A percentile compares a stretch with the other conserved stretches of the same genome.
Conservation (phyloP, 116 monocot species). For the Phalaenopsis hybrid region DNA sequence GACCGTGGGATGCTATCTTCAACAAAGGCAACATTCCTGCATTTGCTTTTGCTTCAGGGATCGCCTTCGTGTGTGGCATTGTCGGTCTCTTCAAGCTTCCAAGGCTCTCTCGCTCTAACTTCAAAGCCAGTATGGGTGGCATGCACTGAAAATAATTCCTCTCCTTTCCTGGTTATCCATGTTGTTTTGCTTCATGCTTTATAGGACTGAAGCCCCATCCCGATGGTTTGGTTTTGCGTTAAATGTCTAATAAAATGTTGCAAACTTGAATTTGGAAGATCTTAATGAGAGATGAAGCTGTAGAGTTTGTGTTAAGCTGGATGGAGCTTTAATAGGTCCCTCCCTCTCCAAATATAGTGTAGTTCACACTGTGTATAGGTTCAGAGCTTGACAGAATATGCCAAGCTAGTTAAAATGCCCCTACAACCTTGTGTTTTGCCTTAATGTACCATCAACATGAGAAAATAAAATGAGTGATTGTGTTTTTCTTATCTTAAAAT, state of each 20-base stretch:
- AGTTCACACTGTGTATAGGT: too few relatives aligned
- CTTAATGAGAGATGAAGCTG: too few relatives aligned
- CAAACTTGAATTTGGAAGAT: too few relatives aligned
- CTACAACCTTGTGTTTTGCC: too few relatives aligned
- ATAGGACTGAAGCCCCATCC: background rate
- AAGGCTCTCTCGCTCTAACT: conserved; percentile 30
- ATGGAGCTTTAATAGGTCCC: too few relatives aligned
- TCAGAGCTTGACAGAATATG: too few relatives aligned
- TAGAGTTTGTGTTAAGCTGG: too few relatives aligned
- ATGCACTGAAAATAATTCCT: conserved; percentile 16
- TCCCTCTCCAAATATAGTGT: too few relatives aligned
- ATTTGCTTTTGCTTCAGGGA: conserved; percentile 38
- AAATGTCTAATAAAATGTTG: background rate
- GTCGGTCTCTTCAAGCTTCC: conserved; percentile 43
- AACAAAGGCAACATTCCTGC: conserved; percentile 49
- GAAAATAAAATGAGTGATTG: too few relatives aligned
- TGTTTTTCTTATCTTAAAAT: too few relatives aligned
- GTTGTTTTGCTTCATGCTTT: background rate
- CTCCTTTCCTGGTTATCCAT: background rate
- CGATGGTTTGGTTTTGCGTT: background rate
- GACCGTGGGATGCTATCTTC: conserved; percentile 55
- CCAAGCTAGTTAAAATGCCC: too few relatives aligned
- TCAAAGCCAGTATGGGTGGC: conserved; percentile 27
- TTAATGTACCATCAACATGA: too few relatives aligned
- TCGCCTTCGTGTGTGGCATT: conserved; percentile 34